Evolutionary conservation across 768 basidiomycete genomes (phyloP).

Genomic region (Lactarius akahatsu): DNA sequence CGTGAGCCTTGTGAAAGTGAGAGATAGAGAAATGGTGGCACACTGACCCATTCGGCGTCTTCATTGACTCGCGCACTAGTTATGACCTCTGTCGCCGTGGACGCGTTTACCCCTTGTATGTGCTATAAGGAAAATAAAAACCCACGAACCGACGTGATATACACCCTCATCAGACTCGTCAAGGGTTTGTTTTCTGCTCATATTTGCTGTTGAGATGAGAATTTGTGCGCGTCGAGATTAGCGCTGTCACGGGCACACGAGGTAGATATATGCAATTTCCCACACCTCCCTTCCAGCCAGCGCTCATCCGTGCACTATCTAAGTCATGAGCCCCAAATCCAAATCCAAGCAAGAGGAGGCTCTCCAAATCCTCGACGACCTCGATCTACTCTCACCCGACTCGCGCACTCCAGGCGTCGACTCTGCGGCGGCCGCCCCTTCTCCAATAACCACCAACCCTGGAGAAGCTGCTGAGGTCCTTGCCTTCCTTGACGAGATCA

Average conservation of each 20-base stretch:
- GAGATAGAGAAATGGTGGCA: neutral
- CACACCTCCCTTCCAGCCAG: neutral
- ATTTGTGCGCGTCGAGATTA: neutral
- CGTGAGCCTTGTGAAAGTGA: neutral
- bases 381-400: slow-evolving; percentile 65
- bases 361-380: slow-evolving; percentile 89
- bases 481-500: slow-evolving; percentile 93
- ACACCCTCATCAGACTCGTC: slow-evolving; percentile 28
- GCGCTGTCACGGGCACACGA: neutral
- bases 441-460: slow-evolving; percentile 40
- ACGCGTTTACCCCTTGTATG: slow-evolving; percentile 1
- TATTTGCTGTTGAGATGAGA: neutral
- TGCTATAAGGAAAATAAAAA: neutral
- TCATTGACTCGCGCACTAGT: slow-evolving; percentile 53
- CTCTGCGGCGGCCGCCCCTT: slow-evolving; percentile 27
- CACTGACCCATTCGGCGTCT: slow-evolving; percentile 53
- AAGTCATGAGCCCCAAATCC: slow-evolving; percentile 44
- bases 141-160: slow-evolving; percentile 33
- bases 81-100: slow-evolving; percentile 53
- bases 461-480: slow-evolving; percentile 81
- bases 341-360: slow-evolving; percentile 88
- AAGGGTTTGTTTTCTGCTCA: slow-evolving; percentile 4
- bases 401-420: slow-evolving; percentile 30
- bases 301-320: neutral
- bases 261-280: neutral